phyloP scores from a whole-genome alignment of 352 stramenopile species.

The Pythium sukuiense region DNA sequence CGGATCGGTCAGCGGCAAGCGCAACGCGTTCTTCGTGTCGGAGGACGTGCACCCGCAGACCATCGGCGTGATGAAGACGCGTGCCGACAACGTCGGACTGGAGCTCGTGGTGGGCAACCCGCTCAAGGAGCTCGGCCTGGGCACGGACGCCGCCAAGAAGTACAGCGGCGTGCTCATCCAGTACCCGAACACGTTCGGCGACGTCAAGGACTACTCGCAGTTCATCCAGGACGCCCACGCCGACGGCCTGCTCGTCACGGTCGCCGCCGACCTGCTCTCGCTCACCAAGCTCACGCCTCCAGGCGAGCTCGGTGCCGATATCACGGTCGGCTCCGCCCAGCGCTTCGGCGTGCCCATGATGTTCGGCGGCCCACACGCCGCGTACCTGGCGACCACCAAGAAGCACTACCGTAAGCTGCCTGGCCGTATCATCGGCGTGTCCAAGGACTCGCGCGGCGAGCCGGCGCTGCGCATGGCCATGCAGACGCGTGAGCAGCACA shows the following conservation, averaged over 20 bases:
- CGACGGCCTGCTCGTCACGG: constrained; percentile 92
- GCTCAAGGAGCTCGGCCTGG: constrained; percentile 71
- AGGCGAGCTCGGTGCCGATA: constrained; percentile 96
- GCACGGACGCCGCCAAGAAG: constrained; percentile 70
- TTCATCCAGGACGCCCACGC: constrained; percentile 90
- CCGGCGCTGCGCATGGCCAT: constrained; percentile 98
- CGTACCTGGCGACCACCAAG: constrained; percentile 96
- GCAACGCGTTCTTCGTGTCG: constrained; percentile 96
- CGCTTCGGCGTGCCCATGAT: constrained; percentile 99
- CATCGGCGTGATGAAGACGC: constrained; percentile 93
- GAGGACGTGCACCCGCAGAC: constrained; percentile 92
- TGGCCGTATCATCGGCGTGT: constrained; percentile 98
- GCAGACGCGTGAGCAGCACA: constrained; percentile 99
- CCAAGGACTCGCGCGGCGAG: constrained; percentile 95
- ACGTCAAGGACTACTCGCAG: constrained; percentile 89
- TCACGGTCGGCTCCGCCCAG: constrained; percentile 97
- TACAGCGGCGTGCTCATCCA: constrained; percentile 98
- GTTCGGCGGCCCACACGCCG: constrained; percentile 98
- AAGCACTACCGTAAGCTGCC: constrained; percentile 97
- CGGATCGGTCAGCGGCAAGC: constrained; percentile 92
- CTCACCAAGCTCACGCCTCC: constrained; percentile 94
- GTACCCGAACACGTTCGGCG: constrained; percentile 98
- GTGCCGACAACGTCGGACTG: constrained; percentile 90
- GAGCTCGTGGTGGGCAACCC: constrained; percentile 92
- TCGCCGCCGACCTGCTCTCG: constrained; percentile 96